Conservation (phyloP, 345 rosid genomes). For the Populus ilicifolia region DNA sequence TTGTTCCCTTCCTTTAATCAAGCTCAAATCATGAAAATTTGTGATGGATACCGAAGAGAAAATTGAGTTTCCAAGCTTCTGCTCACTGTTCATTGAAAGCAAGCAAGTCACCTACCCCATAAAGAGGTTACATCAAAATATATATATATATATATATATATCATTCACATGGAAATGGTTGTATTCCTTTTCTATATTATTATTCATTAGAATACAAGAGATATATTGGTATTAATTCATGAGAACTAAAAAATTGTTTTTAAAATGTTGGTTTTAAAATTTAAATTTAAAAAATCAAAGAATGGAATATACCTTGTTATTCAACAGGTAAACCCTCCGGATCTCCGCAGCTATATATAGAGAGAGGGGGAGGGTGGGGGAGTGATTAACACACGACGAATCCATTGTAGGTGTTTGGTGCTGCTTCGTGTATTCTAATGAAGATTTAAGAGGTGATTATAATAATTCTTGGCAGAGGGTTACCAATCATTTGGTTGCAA, state of each 20-base stretch:
- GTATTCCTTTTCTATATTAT: neutral
- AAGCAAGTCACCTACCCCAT: neutral
- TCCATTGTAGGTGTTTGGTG: slow-evolving; percentile 1
- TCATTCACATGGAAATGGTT: no score
- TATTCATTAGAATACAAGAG: no score
- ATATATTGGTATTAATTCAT: no score
- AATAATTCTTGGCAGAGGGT: neutral
- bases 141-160: no score
- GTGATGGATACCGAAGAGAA: neutral
- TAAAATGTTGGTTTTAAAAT: no score
- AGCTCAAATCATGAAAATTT: neutral
- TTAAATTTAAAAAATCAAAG: no score
- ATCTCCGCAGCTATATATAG: no score
- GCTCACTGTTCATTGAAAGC: neutral
- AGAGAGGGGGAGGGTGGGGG: no score
- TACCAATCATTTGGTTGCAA: neutral
- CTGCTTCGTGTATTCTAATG: neutral
- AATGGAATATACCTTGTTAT: no score
- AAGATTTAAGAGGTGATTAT: neutral
- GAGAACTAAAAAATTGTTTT: no score
- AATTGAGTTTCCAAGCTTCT: neutral
- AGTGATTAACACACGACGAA: no score
- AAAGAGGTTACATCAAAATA: neutral
- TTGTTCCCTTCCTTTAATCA: neutral
- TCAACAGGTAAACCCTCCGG: no score